These are phyloP conservation scores for Leishmania aethiopica DNA, from an alignment of 208 protist genomes.

Conservation along the genomic window DNA sequence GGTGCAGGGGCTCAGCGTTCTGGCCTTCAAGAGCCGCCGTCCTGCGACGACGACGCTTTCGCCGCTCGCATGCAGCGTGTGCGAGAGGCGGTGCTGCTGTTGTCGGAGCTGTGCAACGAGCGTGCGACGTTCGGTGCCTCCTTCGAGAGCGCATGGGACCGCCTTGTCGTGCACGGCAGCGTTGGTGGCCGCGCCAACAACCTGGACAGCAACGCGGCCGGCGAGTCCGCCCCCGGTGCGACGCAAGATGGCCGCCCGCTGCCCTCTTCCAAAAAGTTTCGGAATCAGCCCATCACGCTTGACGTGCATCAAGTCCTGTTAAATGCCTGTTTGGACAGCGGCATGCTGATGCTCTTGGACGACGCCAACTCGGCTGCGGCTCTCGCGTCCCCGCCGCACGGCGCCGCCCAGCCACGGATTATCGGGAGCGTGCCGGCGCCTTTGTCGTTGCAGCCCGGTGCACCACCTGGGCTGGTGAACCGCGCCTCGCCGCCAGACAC, in stretches of 20 bases:
- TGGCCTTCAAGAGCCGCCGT: constrained; percentile 1
- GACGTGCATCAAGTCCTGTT: constrained; percentile 49
- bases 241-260: neutral
- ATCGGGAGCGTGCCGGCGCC: neutral
- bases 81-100: constrained; percentile 30
- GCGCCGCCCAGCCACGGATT: neutral
- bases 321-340: constrained; percentile 46
- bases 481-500: constrained; percentile 2
- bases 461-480: neutral
- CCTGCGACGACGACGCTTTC: constrained; percentile 26
- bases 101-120: constrained; percentile 67
- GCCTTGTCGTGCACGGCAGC: constrained; percentile 15
- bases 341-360: constrained; percentile 42
- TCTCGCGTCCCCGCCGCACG: neutral
- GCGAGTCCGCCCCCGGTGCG: neutral
- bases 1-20: neutral
- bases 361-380: constrained; percentile 6
- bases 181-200: neutral
- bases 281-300: constrained; percentile 3
- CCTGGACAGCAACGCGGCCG: neutral
- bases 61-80: constrained; percentile 36
- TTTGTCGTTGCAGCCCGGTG: neutral
- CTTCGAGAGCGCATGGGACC: constrained; percentile 42
- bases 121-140: constrained; percentile 32
- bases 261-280: neutral